Conservation (phyloP, 352 stramenopile genomes). For the Phytophthora kernoviae region DNA sequence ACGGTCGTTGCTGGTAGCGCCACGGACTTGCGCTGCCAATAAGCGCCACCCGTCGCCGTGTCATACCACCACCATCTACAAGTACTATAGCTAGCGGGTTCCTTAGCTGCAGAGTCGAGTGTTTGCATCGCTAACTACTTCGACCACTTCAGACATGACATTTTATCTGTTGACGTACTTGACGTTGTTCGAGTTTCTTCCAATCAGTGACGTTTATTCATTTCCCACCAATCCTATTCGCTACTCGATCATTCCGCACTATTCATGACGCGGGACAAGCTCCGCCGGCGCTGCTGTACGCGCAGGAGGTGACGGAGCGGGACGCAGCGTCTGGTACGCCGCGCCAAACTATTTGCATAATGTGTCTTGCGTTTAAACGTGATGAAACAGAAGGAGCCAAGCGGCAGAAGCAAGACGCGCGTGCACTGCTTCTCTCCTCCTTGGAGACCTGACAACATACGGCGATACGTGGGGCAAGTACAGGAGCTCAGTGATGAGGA, state of each 20-base stretch:
- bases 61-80: not conserved
- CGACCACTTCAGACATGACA: too few relatives aligned
- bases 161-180: too few relatives aligned
- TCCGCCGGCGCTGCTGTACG: slow-evolving; percentile 30
- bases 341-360: slow-evolving; percentile 21
- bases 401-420: slow-evolving; percentile 27
- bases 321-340: slow-evolving; percentile 11
- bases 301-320: slow-evolving; percentile 19
- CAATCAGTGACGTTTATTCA: too few relatives aligned
- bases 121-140: too few relatives aligned
- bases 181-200: too few relatives aligned
- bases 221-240: too few relatives aligned
- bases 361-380: slow-evolving; percentile 25
- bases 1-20: not conserved
- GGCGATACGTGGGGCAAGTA: slow-evolving; percentile 35
- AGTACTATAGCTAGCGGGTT: not conserved
- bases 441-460: slow-evolving; percentile 40
- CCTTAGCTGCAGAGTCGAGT: too few relatives aligned
- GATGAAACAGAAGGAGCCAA: slow-evolving; percentile 26
- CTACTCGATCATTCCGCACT: too few relatives aligned
- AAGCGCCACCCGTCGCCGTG: not conserved
- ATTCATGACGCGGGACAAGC: slow-evolving; percentile 7
- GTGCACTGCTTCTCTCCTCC: slow-evolving; percentile 31
- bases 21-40: slow-evolving; percentile 21
- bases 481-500: slow-evolving; percentile 14